Percentiles rank a stretch among this genome's conserved stretches.
These are phyloP conservation scores for Zanthoxylum bungeanum DNA, from an alignment of 345 rosid genomes.

Conservation along the genomic window DNA sequence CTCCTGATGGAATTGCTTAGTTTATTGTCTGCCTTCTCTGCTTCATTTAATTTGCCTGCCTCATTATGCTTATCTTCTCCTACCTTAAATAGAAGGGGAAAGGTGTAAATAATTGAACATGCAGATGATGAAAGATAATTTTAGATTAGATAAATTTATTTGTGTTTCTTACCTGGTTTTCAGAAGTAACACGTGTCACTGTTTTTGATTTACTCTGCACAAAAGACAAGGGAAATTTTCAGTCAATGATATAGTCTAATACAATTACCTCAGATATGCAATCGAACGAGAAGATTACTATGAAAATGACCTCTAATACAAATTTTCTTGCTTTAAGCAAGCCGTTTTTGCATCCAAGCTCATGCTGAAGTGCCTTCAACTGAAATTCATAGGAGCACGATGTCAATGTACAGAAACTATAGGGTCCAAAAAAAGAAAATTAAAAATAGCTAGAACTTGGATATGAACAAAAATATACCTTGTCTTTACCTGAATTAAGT, in stretches of 20 bases:
- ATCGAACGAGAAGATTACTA: background rate
- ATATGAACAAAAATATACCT: constrained; percentile 36
- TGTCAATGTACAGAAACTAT: constrained; percentile 15
- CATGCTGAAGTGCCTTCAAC: constrained; percentile 63
- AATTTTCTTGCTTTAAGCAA: constrained; percentile 39
- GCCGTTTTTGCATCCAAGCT: constrained; percentile 62
- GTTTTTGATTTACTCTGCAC: constrained; percentile 33
- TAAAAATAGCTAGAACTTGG: background rate
- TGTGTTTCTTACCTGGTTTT: constrained; percentile 30
- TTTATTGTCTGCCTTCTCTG: constrained; percentile 22
- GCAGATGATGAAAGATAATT: constrained; percentile 7
- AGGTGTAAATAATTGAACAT: constrained; percentile 15
- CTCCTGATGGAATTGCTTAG: constrained; percentile 26
- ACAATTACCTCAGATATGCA: constrained; percentile 4
- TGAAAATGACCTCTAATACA: constrained; percentile 28
- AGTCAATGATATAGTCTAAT: constrained; percentile 9
- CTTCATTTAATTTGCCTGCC: constrained; percentile 16
- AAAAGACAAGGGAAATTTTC: constrained; percentile 8
- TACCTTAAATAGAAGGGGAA: constrained; percentile 32
- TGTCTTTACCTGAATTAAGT: constrained; percentile 60
- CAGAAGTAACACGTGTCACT: constrained; percentile 19
- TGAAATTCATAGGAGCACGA: constrained; percentile 28
- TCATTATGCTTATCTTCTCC: constrained; percentile 19
- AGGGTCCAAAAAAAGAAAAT: constrained; percentile 3
- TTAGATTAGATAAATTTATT: background rate